A percentile compares a stretch with the other conserved stretches of the same genome.
phyloP scores from a whole-genome alignment of 768 basidiomycete genomes.

The Boletus subparvulus region DNA sequence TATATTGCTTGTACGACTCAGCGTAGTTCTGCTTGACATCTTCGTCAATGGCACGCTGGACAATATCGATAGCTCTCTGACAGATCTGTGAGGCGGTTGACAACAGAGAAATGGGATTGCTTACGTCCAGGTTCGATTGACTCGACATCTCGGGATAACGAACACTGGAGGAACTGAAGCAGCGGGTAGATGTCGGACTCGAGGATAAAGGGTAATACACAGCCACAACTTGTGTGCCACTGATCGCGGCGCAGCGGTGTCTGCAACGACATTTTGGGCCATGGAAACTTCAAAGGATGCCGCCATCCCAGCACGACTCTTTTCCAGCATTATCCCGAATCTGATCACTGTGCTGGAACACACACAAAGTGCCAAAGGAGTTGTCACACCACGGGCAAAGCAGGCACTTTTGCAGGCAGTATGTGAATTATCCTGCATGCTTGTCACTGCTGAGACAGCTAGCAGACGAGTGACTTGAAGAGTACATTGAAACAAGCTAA shows the following conservation, averaged over 20 bases:
- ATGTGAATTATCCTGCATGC: slow-evolving; percentile 1
- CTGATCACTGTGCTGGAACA: slow-evolving; percentile 60
- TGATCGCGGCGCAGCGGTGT: not conserved
- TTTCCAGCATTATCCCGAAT: slow-evolving; percentile 58
- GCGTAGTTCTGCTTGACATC: slow-evolving; percentile 92
- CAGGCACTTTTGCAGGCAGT: slow-evolving; percentile 70
- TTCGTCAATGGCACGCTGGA: slow-evolving; percentile 89
- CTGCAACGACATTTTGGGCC: not conserved
- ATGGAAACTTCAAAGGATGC: slow-evolving; percentile 12
- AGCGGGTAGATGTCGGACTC: not conserved
- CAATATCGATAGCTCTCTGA: slow-evolving; percentile 84
- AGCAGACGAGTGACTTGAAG: slow-evolving; percentile 74
- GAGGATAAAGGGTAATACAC: slow-evolving; percentile 2
- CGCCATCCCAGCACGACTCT: slow-evolving; percentile 45
- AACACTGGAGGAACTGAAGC: not conserved
- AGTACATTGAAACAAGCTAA: slow-evolving; percentile 56
- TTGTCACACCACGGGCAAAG: slow-evolving; percentile 55
- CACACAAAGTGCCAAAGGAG: slow-evolving; percentile 56
- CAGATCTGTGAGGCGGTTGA: slow-evolving; percentile 17
- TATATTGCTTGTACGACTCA: slow-evolving; percentile 92
- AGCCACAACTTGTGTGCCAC: slow-evolving; percentile 13
- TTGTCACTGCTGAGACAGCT: not conserved
- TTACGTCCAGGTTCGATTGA: slow-evolving; percentile 49
- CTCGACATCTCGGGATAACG: slow-evolving; percentile 37
- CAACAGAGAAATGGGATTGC: slow-evolving; percentile 10